A percentile compares a stretch with the other conserved stretches of the same genome.
phyloP scores from a whole-genome alignment of 208 protist genomes.

The Leishmania major region DNA sequence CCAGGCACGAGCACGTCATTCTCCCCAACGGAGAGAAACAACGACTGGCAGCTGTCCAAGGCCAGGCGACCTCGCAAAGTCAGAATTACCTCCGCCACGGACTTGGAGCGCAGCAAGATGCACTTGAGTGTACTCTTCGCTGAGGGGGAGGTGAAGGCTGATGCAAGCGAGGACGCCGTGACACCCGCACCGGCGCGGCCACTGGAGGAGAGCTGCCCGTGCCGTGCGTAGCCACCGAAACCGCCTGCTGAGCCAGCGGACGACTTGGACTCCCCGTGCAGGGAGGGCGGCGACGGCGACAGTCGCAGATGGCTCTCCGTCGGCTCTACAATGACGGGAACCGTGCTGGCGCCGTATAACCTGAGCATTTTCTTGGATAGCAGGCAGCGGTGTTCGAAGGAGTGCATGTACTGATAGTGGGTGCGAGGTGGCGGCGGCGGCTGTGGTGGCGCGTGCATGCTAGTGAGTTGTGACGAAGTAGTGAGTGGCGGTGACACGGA shows the following conservation, averaged over 20 bases:
- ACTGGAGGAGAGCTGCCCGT: not conserved
- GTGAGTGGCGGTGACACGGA: not conserved
- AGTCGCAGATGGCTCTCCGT: constrained; percentile 30
- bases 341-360: constrained; percentile 59
- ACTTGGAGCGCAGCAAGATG: constrained; percentile 60
- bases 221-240: not conserved
- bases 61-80: constrained; percentile 90
- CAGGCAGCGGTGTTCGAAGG: constrained; percentile 49
- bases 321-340: constrained; percentile 93
- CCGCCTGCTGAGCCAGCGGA: not conserved
- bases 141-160: constrained; percentile 13
- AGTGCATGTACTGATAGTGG: constrained; percentile 48
- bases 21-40: constrained; percentile 92
- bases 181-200: not conserved
- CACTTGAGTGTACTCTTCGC: constrained; percentile 46
- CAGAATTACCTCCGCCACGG: constrained; percentile 90
- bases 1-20: constrained; percentile 78
- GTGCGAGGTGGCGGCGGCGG: constrained; percentile 26
- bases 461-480: not conserved
- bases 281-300: not conserved
- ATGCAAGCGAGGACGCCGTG: not conserved
- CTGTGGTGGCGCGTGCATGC: not conserved
- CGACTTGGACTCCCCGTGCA: not conserved
- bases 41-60: constrained; percentile 79
- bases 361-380: constrained; percentile 35